Evolutionary conservation across 176 grass and related monocot genomes (phyloP).

Genomic region (Leersia perrieri): DNA sequence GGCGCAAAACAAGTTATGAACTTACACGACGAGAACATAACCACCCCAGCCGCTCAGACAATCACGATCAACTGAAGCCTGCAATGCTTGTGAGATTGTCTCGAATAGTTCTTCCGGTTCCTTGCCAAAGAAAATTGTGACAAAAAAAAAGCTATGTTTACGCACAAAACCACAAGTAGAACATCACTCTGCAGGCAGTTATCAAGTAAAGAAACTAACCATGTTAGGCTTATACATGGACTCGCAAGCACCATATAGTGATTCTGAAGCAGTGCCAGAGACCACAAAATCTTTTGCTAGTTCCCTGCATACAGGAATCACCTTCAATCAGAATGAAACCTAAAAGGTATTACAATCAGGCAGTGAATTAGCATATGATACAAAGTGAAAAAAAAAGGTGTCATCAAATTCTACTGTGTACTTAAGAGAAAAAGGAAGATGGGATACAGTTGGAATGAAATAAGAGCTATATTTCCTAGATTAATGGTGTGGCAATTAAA

Average conservation of each 20-base stretch:
- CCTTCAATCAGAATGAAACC: background rate
- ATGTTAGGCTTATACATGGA: constrained; percentile 98
- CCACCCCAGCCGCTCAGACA: constrained; percentile 92
- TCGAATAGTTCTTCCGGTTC: constrained; percentile 90
- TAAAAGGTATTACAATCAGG: background rate
- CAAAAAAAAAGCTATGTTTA: background rate
- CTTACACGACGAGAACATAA: constrained; percentile 91
- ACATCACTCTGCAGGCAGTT: background rate
- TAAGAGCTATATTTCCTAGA: background rate
- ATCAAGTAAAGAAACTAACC: constrained; percentile 47
- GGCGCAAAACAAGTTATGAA: background rate
- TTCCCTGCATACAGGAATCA: constrained; percentile 60
- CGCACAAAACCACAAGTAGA: background rate
- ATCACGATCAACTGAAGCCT: constrained; percentile 80
- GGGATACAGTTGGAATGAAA: background rate
- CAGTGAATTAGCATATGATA: background rate
- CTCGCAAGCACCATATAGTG: constrained; percentile 89
- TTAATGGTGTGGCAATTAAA: background rate
- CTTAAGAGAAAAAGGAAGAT: background rate
- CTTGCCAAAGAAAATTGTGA: constrained; percentile 41
- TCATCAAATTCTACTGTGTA: constrained; percentile 2
- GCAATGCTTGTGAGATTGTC: constrained; percentile 90
- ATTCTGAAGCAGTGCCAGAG: constrained; percentile 84
- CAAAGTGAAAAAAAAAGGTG: background rate
- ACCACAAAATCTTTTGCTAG: constrained; percentile 97